A percentile compares a stretch with the other conserved stretches of the same genome.
Evolutionary conservation across 2,329 filamentous ascomycete species (phyloP).

Genomic region (Colletotrichum siamense): DNA sequence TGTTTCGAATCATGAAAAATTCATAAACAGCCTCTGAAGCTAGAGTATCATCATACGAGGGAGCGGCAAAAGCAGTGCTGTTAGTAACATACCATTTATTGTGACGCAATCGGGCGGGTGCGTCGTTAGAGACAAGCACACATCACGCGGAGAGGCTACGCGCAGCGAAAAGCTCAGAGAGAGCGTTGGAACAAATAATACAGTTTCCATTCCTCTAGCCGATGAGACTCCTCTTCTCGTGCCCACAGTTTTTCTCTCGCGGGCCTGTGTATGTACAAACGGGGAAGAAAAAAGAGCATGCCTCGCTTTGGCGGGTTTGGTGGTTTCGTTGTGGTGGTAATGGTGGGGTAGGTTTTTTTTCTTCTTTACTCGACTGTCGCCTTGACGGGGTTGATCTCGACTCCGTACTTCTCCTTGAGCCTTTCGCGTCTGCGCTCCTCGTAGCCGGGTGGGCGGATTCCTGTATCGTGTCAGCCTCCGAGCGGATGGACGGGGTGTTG

Average conservation of each 20-base stretch:
- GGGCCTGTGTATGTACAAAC: conserved; percentile 25
- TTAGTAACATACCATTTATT: conserved; percentile 20
- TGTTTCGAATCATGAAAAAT: conserved; percentile 39
- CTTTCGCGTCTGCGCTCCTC: conserved; percentile 82
- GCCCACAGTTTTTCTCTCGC: conserved; percentile 11
- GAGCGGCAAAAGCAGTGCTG: not conserved
- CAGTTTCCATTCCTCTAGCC: conserved; percentile 38
- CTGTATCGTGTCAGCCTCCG: conserved; percentile 47
- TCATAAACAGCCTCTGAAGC: conserved; percentile 57
- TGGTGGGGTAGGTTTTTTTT: not conserved
- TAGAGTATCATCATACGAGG: conserved; percentile 41
- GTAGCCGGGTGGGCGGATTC: conserved; percentile 81
- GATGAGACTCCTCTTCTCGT: conserved; percentile 22
- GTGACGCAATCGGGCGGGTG: conserved; percentile 1
- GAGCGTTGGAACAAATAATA: conserved; percentile 23
- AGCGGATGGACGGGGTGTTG: not conserved
- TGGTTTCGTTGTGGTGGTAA: not conserved
- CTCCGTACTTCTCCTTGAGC: conserved; percentile 85
- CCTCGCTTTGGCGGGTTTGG: conserved; percentile 2
- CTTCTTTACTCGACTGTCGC: conserved; percentile 48
- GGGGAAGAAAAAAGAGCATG: conserved; percentile 17
- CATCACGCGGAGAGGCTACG: conserved; percentile 9
- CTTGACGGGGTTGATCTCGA: conserved; percentile 76
- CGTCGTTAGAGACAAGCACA: conserved; percentile 18
- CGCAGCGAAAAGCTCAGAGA: conserved; percentile 1